Base-by-base conservation (phyloP, 1,284 basidiomycete species). In the Microbotryum saponariae region DNA sequence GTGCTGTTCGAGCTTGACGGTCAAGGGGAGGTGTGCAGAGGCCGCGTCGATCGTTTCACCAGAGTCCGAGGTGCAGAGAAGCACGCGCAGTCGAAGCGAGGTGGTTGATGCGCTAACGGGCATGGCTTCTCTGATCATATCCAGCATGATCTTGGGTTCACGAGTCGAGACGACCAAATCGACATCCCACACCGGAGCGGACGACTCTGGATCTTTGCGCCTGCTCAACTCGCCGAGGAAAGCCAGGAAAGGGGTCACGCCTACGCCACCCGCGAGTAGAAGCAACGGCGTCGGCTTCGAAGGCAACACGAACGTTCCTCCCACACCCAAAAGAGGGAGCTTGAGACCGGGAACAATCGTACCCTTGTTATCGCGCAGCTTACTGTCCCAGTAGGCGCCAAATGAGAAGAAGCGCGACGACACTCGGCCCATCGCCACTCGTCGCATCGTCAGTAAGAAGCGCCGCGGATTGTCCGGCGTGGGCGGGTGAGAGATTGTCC, bases 181-280 rank as follows among this genome's bases (percentile, higher is more conserved):
- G 51, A 83, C 75, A 59, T 81, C 77, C 70, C 75, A 77, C 12
- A 64, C 58, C 45, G 0, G 2, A 3, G 37, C 2, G 16, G 37
- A 42, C 3, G 14, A 16, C 16, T 58, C 61, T 23, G 64, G 60
- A 51, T 25, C 51, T 57, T 53, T 21, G 66, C 59, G 14, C 71
- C 25, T 29, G 45, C 25, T 50, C 16, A 60, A 27, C 25, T 46
- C 46, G 7, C 44, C 53, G 2, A 82, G 73, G 79, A 83, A 80
- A 54, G 78, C 78, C 42, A 85, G 67, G 72, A 82, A 83, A 0
- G 82, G 82, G 12, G 82, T 85, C 12, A 83, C 61, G 1, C 83
- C 82, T 55, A 85, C 83, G 0, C 82, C 82, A 16, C 82, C 82
- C 2, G 82, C 82, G 23, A 81, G 71, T 79, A 81, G 83, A 21